phyloP scores from a whole-genome alignment of 768 basidiomycete genomes.

The Asterophora lycoperdoides region DNA sequence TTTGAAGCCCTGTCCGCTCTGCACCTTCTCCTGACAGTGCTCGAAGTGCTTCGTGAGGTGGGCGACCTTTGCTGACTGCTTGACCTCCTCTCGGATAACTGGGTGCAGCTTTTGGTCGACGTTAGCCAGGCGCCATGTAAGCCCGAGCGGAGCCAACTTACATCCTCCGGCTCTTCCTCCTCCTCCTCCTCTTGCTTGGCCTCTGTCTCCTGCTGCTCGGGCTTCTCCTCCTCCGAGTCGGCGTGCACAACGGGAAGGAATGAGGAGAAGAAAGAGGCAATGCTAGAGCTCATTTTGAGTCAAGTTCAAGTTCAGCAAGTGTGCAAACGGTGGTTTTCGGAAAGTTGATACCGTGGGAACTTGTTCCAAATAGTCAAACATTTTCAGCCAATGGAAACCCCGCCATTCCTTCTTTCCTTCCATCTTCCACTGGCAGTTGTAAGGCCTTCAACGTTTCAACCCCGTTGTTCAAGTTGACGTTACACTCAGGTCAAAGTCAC shows the following conservation, averaged over 20 bases:
- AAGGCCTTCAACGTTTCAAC: too few species aligned
- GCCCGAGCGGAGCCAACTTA: constrained; percentile 36
- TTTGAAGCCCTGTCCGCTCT: constrained; percentile 77
- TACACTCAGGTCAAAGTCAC: too few species aligned
- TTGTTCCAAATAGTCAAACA: neutral
- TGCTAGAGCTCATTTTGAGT: constrained; percentile 35
- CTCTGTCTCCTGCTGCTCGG: constrained; percentile 52
- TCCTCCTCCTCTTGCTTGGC: constrained; percentile 42
- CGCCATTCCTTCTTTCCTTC: too few species aligned
- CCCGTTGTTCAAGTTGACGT: too few species aligned
- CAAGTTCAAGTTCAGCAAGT: constrained; percentile 1
- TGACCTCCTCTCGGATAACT: constrained; percentile 70
- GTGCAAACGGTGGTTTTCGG: constrained; percentile 15
- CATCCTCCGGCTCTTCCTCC: constrained; percentile 78
- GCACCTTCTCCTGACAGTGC: constrained; percentile 87
- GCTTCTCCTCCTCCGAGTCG: constrained; percentile 42
- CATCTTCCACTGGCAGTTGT: too few species aligned
- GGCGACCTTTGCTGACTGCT: constrained; percentile 60
- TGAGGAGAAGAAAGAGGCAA: constrained; percentile 43
- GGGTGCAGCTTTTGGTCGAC: constrained; percentile 54
- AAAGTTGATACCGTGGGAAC: constrained; percentile 11
- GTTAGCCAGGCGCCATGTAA: neutral
- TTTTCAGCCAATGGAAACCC: neutral
- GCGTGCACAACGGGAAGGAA: constrained; percentile 41
- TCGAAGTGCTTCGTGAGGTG: constrained; percentile 77